Evolutionary conservation across 257 asterid genomes (phyloP).

Genomic region (Penstemon davidsonii): DNA sequence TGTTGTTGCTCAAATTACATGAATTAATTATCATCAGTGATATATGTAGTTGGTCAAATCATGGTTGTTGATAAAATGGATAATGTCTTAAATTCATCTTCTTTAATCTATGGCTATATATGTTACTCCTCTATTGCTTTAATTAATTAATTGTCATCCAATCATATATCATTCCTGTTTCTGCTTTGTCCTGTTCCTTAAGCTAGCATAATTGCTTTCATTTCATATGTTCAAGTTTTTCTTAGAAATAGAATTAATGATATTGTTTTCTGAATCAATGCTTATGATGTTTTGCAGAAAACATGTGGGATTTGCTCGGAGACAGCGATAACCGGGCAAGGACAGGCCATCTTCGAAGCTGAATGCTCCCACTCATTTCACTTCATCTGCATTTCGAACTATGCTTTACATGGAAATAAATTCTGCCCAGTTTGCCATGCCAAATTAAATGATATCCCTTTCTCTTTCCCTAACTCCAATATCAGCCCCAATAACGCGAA

Average conservation of each 20-base stretch:
- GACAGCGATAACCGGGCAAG: slow-evolving; percentile 19
- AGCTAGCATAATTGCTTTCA: too few species aligned
- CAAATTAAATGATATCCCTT: slow-evolving; percentile 28
- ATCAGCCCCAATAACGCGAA: neutral
- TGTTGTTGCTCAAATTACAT: too few species aligned
- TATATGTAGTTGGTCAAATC: too few species aligned
- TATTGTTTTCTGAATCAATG: neutral
- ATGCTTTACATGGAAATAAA: slow-evolving; percentile 17
- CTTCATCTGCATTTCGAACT: slow-evolving; percentile 30
- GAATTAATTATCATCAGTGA: too few species aligned
- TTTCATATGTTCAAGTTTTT: too few species aligned
- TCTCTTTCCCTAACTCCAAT: neutral
- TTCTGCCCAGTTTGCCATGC: slow-evolving; percentile 37
- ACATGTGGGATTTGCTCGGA: slow-evolving; percentile 37
- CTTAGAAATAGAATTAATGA: neutral
- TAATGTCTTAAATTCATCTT: too few species aligned
- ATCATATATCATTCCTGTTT: neutral
- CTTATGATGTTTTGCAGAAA: slow-evolving; percentile 28
- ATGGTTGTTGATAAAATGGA: too few species aligned
- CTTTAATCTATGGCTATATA: too few species aligned
- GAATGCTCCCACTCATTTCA: slow-evolving; percentile 44
- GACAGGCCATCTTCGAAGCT: slow-evolving; percentile 36
- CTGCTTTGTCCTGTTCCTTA: neutral
- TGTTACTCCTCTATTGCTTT: too few species aligned
- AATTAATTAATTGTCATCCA: neutral